Evolutionary conservation across 2,329 filamentous ascomycete genomes (phyloP).

Genomic region (Pseudogymnoascus sp.): DNA sequence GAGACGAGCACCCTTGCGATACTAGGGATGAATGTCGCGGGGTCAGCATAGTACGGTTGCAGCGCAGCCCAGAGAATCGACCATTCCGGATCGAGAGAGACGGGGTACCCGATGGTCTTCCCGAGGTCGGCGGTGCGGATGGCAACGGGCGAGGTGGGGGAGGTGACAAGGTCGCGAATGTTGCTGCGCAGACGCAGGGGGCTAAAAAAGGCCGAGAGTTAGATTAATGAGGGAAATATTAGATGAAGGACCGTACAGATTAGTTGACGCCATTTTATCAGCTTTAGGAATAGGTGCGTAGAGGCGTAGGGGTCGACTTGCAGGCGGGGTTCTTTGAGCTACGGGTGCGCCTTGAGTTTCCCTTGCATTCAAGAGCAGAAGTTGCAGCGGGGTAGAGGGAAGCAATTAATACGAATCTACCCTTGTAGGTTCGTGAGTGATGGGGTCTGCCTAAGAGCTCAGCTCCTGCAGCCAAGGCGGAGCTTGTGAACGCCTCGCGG

Average conservation of each 20-base stretch:
- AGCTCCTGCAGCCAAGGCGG: conserved; percentile 1
- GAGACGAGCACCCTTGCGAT: conserved; percentile 33
- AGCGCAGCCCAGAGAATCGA: conserved; percentile 34
- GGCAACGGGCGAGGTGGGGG: conserved; percentile 11
- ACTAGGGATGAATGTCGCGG: conserved; percentile 31
- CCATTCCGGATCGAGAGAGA: conserved; percentile 39
- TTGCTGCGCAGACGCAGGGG: conserved; percentile 18
- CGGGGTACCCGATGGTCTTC: conserved; percentile 33
- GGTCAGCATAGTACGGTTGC: conserved; percentile 34
- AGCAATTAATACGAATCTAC: background rate
- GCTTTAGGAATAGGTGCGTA: background rate
- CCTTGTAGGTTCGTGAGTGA: background rate
- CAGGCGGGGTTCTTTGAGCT: background rate
- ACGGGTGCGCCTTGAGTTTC: background rate
- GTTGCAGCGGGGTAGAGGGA: background rate
- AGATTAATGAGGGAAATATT: background rate
- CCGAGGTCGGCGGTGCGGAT: conserved; percentile 11
- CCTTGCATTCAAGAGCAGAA: background rate
- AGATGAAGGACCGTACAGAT: background rate
- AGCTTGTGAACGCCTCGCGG: background rate
- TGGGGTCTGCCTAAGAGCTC: conserved; percentile 1
- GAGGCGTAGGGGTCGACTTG: background rate
- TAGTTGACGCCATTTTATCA: background rate
- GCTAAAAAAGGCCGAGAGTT: conserved; percentile 6
- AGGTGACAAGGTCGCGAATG: conserved; percentile 17